Base-by-base conservation (phyloP, 1,284 basidiomycete genomes). In the Microbotryomycetes sp. region DNA sequence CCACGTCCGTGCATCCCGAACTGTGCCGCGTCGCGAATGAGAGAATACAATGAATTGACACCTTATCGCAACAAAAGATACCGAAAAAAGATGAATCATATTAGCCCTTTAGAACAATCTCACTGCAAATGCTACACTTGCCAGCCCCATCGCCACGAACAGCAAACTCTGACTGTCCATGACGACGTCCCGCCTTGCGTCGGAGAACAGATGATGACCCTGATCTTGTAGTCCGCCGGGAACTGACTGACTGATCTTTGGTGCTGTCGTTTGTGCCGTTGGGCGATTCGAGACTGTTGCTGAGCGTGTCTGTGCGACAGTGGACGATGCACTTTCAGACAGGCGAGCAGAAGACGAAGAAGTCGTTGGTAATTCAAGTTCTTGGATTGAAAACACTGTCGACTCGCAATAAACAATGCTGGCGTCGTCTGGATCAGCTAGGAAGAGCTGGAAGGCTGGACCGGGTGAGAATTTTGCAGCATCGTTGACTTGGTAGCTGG, bases 391-490 rank as follows among this genome's bases (percentile, higher is more conserved):
- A 25, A 67, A 67, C 9, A 60, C 52, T 22, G 53, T 54, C 2
- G 65, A 67, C 3, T 62, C 48, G 58, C 56, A 57, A 29, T 67
- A 67, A 4, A 64, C 51, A 23, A 36, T 46, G 22, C 28, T 47
- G 0, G 65, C 50, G n/a, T 64, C 48, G 12, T 56, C 32, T 1
- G 65, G 65, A 25, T 64, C 63, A 22, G 57, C 16, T 28, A 67
- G 46, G 57, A 67, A 67, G 26, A 67, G 57, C 53, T 64, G 62
- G 32, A 64, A 52, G 25, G 25, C 50, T 9, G 50, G 50, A 9
- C 50, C 50, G 3, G 50, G 50, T 12, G 30, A 15, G 26, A 28
- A 52, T 29, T 52, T 52, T n/a, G 50, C 50, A 15, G 50, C 50
- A 29, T 52, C 50, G n/a, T 23, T 25, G n/a, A 25, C 25, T 23